Base-by-base conservation (phyloP, 2,329 filamentous ascomycete species). In the Talaromyces verruculosus region DNA sequence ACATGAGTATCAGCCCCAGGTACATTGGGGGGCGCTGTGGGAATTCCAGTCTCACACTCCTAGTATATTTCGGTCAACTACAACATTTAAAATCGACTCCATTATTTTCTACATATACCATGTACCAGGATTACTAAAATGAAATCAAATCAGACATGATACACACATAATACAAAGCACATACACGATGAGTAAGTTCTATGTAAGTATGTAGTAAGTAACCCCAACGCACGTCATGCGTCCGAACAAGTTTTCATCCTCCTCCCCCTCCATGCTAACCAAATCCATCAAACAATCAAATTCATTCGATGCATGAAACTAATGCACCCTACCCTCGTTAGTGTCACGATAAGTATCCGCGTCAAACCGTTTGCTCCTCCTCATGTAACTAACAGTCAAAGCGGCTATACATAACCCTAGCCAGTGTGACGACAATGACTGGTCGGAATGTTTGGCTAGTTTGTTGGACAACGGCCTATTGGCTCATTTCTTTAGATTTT, bases 301-400 rank as follows among this genome's bases (percentile, higher is more conserved):
- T 33, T 30, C 25, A 11, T 33, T 53, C 25, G 47, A 28, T 51
- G 47, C 47, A 51, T 28, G 47, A 30, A 13, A n/a, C 49, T 53
- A 53, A 53, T 53, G 49, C 49, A 53, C 28, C 49, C 22, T 17
- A 58, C 41, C 15, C 28, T 53, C 49, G 47, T 17, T 43, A 37
- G 41, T n/a, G n/a, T 53, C 61, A 62, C 49, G 45, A 37, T 59
- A 49, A 53, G 49, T 53, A 33, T 33, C 49, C 49, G 49, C 15
- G 28, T 53, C 49, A 53, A 53, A 53, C 49, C 49, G 49, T 53
- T 53, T 28, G 22, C 33, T 35, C 33, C 43, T 49, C 22, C 13
- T 51, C 22, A 30, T 51, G 47, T 30, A 51, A 28, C 8, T n/a
- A 4, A 4, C 28, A 15, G 49, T 53, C 49, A 53, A 53, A 30